Percentiles rank a stretch among this genome's conserved stretches.
phyloP scores from a whole-genome alignment of 129 eudicot genomes.

The Flaveria robusta region DNA sequence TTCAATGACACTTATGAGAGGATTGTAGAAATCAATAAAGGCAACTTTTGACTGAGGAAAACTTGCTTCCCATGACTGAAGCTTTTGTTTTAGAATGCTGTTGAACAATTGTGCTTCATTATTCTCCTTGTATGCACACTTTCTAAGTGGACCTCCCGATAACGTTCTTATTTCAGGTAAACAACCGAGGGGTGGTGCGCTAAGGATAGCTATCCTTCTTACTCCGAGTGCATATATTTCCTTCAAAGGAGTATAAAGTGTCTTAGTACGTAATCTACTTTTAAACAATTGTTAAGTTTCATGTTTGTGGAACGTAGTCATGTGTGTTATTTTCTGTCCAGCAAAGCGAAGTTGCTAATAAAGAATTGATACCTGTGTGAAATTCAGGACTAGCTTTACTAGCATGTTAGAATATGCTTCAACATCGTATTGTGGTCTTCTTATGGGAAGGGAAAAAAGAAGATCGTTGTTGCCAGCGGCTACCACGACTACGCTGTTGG shows the following conservation, averaged over 20 bases:
- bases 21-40: constrained; percentile 51
- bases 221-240: not conserved
- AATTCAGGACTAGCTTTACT: constrained; percentile 37
- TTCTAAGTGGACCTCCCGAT: constrained; percentile 55
- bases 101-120: constrained; percentile 48
- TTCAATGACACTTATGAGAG: constrained; percentile 40
- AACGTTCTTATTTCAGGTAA: constrained; percentile 66
- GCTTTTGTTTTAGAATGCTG: constrained; percentile 32
- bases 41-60: constrained; percentile 40
- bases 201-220: constrained; percentile 52
- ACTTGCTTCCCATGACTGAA: constrained; percentile 29
- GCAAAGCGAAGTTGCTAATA: not conserved
- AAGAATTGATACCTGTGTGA: constrained; percentile 46
- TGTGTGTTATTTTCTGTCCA: no score
- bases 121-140: constrained; percentile 44
- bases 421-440: constrained; percentile 41
- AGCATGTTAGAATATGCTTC: constrained; percentile 49
- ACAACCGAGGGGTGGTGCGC: constrained; percentile 70
- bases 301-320: no score
- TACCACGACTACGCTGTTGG: constrained; percentile 44
- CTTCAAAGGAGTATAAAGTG: not conserved
- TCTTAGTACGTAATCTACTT: not conserved
- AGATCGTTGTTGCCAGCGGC: constrained; percentile 68
- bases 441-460: constrained; percentile 30
- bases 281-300: not conserved